A percentile compares a stretch with the other conserved stretches of the same genome.
Evolutionary conservation across 805 yeast genomes (phyloP).

Genomic region (Metschnikowia colocasiae): DNA sequence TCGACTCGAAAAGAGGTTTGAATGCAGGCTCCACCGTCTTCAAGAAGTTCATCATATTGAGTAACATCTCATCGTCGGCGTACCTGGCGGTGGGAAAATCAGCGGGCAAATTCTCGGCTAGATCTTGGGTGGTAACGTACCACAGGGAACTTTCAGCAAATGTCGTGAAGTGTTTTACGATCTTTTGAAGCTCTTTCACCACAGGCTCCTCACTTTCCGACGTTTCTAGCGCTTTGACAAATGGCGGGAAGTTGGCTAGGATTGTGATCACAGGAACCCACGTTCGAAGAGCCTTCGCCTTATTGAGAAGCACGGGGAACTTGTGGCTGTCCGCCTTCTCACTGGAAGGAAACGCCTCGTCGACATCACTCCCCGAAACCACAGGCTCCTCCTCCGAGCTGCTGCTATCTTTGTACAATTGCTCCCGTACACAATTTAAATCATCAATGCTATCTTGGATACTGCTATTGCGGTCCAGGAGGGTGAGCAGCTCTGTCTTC

Average conservation of each 20-base stretch:
- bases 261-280: slow-evolving; percentile 41
- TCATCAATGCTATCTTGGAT: slow-evolving; percentile 5
- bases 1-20: slow-evolving; percentile 22
- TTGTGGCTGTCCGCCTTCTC: slow-evolving; percentile 10
- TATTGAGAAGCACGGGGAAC: slow-evolving; percentile 13
- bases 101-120: slow-evolving; percentile 18
- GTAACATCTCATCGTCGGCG: slow-evolving; percentile 23
- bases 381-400: slow-evolving; percentile 4
- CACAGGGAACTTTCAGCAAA: slow-evolving; percentile 12
- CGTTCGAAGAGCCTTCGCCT: slow-evolving; percentile 16
- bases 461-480: slow-evolving; percentile 7
- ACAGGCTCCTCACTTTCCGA: slow-evolving; percentile 13
- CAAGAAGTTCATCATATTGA: slow-evolving; percentile 17
- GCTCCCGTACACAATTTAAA: slow-evolving; percentile 2
- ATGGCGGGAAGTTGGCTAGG: slow-evolving; percentile 33
- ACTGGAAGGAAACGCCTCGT: slow-evolving; percentile 11
- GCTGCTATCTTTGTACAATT: slow-evolving; percentile 1
- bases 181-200: slow-evolving; percentile 21
- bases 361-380: slow-evolving; percentile 3
- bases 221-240: slow-evolving; percentile 27
- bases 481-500: slow-evolving; percentile 5
- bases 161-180: slow-evolving; percentile 18
- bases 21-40: slow-evolving; percentile 15
- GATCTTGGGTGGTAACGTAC: slow-evolving; percentile 22
- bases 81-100: slow-evolving; percentile 18